These are phyloP conservation scores for Raffaelea albimanens DNA, from an alignment of 2,329 filamentous ascomycete species.

Conservation along the genomic window DNA sequence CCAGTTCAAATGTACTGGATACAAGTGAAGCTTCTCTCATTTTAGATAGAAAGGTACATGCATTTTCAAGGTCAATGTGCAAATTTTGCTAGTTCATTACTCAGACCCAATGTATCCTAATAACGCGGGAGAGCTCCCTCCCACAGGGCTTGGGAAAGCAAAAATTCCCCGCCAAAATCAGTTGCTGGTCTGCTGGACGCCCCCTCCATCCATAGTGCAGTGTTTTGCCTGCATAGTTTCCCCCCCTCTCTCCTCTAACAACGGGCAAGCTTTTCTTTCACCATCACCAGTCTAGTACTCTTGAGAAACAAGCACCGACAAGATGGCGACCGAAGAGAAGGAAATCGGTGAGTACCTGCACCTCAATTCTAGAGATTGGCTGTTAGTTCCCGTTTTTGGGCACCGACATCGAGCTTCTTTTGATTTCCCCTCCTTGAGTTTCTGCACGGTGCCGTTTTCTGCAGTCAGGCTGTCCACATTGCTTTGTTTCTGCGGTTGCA, in stretches of 20 bases:
- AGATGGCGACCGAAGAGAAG: constrained; percentile 29
- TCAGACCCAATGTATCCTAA: neutral
- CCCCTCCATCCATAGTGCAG: neutral
- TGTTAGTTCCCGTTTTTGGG: too few relatives aligned
- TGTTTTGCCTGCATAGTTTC: neutral
- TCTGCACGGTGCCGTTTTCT: too few relatives aligned
- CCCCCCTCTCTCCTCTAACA: neutral
- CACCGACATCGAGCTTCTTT: too few relatives aligned
- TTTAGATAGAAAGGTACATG: too few relatives aligned
- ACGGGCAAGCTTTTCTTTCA: neutral
- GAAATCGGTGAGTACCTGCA: constrained; percentile 26
- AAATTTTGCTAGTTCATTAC: too few relatives aligned
- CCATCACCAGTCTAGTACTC: neutral
- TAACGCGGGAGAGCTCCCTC: neutral
- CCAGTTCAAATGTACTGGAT: too few relatives aligned
- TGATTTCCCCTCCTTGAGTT: too few relatives aligned
- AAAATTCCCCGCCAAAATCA: constrained; percentile 1
- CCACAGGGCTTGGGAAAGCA: neutral
- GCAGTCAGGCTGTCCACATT: too few relatives aligned
- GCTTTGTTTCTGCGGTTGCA: too few relatives aligned
- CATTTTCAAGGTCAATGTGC: too few relatives aligned
- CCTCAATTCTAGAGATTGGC: neutral
- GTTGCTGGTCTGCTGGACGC: neutral
- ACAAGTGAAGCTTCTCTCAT: neutral
- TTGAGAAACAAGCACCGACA: constrained; percentile 20